These are phyloP conservation scores for Sesbania bispinosa DNA, from an alignment of 306 rosid genomes.

Conservation along the genomic window DNA sequence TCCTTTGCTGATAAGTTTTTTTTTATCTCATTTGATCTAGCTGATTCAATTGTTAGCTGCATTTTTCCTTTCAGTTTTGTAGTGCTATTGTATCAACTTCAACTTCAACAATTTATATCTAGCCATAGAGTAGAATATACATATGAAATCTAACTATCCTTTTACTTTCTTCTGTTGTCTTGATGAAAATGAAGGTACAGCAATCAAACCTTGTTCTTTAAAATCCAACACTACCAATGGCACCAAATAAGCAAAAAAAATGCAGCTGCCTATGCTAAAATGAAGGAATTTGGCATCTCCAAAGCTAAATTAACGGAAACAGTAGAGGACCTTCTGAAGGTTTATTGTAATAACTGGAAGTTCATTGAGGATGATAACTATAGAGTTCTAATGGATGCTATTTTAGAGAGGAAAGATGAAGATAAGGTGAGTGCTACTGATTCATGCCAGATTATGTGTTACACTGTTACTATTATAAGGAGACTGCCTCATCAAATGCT, in stretches of 20 bases:
- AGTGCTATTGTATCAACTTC: no score
- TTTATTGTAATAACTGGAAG: neutral
- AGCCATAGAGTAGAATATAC: neutral
- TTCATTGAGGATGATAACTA: neutral
- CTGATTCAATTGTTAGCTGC: no score
- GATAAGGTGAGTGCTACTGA: neutral
- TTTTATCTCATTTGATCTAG: no score
- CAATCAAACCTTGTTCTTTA: neutral
- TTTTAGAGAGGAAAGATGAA: neutral
- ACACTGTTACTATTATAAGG: no score
- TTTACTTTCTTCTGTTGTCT: neutral
- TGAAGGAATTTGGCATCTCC: neutral
- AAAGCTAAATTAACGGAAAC: neutral
- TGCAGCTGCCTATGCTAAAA: neutral
- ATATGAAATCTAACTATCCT: neutral
- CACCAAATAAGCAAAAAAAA: neutral
- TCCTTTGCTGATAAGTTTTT: no score
- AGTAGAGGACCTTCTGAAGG: neutral
- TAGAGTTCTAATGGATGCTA: neutral
- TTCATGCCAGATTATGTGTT: neutral
- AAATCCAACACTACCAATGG: neutral
- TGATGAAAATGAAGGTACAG: neutral
- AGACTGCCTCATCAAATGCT: no score
- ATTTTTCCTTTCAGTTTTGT: no score
- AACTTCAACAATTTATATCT: neutral